phyloP scores from a whole-genome alignment of 164 flowering plant genomes.

The Nymphaea colorata region DNA sequence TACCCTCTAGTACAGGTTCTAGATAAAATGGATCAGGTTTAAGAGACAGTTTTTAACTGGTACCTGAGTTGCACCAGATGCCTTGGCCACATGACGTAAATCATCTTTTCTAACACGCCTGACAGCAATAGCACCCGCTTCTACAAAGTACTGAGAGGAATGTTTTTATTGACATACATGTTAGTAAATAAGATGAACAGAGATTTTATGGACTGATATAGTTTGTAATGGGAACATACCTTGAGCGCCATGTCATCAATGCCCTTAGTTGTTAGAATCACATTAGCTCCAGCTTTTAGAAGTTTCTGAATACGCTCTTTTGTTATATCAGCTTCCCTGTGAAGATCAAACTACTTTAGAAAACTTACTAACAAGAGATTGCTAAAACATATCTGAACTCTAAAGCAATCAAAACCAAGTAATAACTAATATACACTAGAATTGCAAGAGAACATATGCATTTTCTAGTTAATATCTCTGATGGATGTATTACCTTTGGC shows the following conservation, averaged over 20 bases:
- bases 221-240: slow-evolving; percentile 29
- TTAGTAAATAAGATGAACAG: no score
- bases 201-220: neutral
- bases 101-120: slow-evolving; percentile 96
- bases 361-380: neutral
- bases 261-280: slow-evolving; percentile 86
- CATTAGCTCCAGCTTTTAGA: slow-evolving; percentile 95
- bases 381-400: neutral
- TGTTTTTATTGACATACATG: neutral
- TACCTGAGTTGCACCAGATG: slow-evolving; percentile 77
- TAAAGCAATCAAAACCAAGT: neutral
- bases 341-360: slow-evolving; percentile 3
- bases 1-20: neutral
- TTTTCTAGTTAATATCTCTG: no score
- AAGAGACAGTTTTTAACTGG: neutral
- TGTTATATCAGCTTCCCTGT: slow-evolving; percentile 93
- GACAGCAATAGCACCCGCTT: slow-evolving; percentile 98
- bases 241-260: slow-evolving; percentile 99
- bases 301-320: slow-evolving; percentile 94
- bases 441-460: no score
- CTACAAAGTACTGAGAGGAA: slow-evolving; percentile 82
- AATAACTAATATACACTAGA: no score
- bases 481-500: slow-evolving; percentile 55
- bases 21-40: no score
- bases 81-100: slow-evolving; percentile 96